Conservation (phyloP, 2,329 filamentous ascomycete genomes). For the Aspergillus japonicus region DNA sequence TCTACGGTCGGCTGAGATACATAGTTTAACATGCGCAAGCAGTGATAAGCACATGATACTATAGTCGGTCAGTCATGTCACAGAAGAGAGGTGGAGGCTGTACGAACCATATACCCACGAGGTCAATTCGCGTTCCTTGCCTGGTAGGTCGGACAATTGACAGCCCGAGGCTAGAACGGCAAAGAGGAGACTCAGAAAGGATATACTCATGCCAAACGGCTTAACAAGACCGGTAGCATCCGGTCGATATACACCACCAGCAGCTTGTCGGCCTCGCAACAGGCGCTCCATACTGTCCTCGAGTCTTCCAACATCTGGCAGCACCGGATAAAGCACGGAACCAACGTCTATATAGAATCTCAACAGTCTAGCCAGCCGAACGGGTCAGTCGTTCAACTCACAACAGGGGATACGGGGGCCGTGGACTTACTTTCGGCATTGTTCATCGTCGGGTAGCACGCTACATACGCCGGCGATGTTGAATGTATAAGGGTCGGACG, state of each 20-base stretch:
- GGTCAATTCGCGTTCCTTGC: constrained; percentile 60
- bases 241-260: constrained; percentile 41
- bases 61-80: constrained; percentile 21
- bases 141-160: constrained; percentile 57
- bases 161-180: constrained; percentile 62
- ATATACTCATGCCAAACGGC: constrained; percentile 58
- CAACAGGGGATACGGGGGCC: background rate
- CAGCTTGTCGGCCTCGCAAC: constrained; percentile 50
- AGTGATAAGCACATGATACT: constrained; percentile 66
- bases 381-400: background rate
- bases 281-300: constrained; percentile 53
- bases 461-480: constrained; percentile 57
- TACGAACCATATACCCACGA: constrained; percentile 61
- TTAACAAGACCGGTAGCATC: constrained; percentile 50
- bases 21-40: constrained; percentile 63
- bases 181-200: constrained; percentile 61
- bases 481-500: constrained; percentile 56
- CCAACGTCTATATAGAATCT: constrained; percentile 56
- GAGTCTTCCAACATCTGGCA: constrained; percentile 52
- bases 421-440: constrained; percentile 42
- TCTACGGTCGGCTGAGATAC: constrained; percentile 60
- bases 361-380: constrained; percentile 45
- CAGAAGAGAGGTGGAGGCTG: background rate
- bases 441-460: constrained; percentile 55
- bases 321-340: constrained; percentile 57